Percentiles rank a stretch among this genome's conserved stretches.
phyloP scores from a whole-genome alignment of 495 filamentous ascomycete genomes.

The Pyronema omphalodes region DNA sequence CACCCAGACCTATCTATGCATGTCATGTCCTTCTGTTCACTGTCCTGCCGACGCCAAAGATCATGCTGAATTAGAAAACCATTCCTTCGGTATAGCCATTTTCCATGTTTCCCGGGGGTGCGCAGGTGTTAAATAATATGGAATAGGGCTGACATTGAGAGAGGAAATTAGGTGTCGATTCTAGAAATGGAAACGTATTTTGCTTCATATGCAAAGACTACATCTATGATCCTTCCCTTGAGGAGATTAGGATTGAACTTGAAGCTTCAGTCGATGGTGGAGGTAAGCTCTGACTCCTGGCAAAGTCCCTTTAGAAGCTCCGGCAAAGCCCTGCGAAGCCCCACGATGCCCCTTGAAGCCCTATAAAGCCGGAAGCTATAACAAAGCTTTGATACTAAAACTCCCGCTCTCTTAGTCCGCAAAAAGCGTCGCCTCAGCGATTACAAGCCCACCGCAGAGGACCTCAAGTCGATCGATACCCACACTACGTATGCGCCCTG shows the following conservation, averaged over 20 bases:
- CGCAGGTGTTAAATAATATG: slow-evolving; percentile 16
- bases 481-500: slow-evolving; percentile 48
- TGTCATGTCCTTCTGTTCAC: slow-evolving; percentile 45
- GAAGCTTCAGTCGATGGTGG: slow-evolving; percentile 16
- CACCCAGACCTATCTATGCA: slow-evolving; percentile 47
- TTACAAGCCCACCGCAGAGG: slow-evolving; percentile 28
- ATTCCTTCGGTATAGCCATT: slow-evolving; percentile 40
- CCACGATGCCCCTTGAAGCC: background rate
- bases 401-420: slow-evolving; percentile 10
- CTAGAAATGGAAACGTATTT: slow-evolving; percentile 52
- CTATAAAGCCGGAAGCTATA: background rate
- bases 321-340: no score
- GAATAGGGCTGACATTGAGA: background rate
- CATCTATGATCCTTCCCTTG: slow-evolving; percentile 69
- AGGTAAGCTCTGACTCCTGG: slow-evolving; percentile 24
- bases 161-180: slow-evolving; percentile 53
- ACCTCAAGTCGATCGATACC: slow-evolving; percentile 37
- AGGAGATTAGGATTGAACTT: slow-evolving; percentile 43
- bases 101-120: no score
- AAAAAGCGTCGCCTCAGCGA: slow-evolving; percentile 25
- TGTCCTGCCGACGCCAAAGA: slow-evolving; percentile 37
- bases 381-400: no score
- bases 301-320: background rate
- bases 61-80: slow-evolving; percentile 39
- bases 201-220: slow-evolving; percentile 75